phyloP scores from a whole-genome alignment of 116 monocot genomes.

The Zostera marina region DNA sequence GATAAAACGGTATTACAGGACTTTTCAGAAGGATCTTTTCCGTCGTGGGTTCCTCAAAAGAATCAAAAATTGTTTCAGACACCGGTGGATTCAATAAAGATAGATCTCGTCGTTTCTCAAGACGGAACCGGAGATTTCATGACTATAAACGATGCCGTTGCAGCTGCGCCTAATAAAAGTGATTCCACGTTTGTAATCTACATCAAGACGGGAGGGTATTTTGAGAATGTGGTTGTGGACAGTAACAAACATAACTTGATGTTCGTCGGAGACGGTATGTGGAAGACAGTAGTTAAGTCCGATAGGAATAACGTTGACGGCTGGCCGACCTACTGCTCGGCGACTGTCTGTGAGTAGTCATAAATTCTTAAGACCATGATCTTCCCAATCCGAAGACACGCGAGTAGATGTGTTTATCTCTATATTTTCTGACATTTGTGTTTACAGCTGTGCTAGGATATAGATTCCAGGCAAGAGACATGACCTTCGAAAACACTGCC shows the following conservation, averaged over 20 bases:
- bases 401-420: too few species aligned
- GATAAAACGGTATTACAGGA: background rate
- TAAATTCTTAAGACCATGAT: background rate
- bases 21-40: too few species aligned
- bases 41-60: constrained; percentile 25
- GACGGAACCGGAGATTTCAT: constrained; percentile 52
- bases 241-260: constrained; percentile 47
- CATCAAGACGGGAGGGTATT: constrained; percentile 59
- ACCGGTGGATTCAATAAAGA: constrained; percentile 6
- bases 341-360: constrained; percentile 62
- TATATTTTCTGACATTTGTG: too few species aligned
- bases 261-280: constrained; percentile 73
- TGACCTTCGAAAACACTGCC: constrained; percentile 23
- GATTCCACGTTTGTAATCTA: constrained; percentile 47
- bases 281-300: constrained; percentile 70
- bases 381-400: background rate
- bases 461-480: constrained; percentile 19
- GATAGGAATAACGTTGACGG: constrained; percentile 64
- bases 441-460: constrained; percentile 18
- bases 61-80: constrained; percentile 33
- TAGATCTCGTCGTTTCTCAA: constrained; percentile 38
- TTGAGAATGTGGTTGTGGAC: constrained; percentile 63
- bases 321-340: constrained; percentile 66
- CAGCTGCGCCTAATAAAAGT: constrained; percentile 39
- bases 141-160: constrained; percentile 33